Percentiles rank a stretch among this genome's conserved stretches.
Conservation (phyloP, 805 yeast genomes). For the Candida wancherniae region DNA sequence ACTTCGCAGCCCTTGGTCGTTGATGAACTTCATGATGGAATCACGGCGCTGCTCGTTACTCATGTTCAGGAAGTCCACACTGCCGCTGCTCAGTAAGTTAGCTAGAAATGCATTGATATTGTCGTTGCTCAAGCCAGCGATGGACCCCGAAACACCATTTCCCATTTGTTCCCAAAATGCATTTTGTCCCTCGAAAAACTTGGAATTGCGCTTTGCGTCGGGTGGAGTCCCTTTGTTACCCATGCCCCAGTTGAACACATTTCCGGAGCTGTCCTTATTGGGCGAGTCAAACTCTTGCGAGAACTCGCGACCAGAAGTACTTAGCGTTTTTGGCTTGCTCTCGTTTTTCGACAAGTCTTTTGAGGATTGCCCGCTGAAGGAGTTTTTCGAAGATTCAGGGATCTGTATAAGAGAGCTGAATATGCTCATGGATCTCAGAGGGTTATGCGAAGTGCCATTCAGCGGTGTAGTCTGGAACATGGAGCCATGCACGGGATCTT, state of each 20-base stretch:
- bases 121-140: slow-evolving; percentile 27
- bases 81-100: slow-evolving; percentile 30
- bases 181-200: slow-evolving; percentile 9
- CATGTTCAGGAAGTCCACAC: slow-evolving; percentile 36
- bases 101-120: slow-evolving; percentile 31
- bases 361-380: slow-evolving; percentile 23
- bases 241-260: slow-evolving; percentile 27
- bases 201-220: slow-evolving; percentile 9
- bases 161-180: slow-evolving; percentile 25
- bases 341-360: slow-evolving; percentile 5
- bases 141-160: slow-evolving; percentile 22
- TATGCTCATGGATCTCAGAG: slow-evolving; percentile 32
- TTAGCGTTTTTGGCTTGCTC: slow-evolving; percentile 1
- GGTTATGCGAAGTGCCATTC: slow-evolving; percentile 5
- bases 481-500: slow-evolving; percentile 2
- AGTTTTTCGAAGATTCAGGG: slow-evolving; percentile 32
- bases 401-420: slow-evolving; percentile 37
- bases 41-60: slow-evolving; percentile 38
- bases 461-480: slow-evolving; percentile 5
- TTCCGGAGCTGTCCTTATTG: slow-evolving; percentile 28
- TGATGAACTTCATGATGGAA: slow-evolving; percentile 34
- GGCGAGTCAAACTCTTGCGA: slow-evolving; percentile 24
- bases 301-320: slow-evolving; percentile 9
- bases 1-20: slow-evolving; percentile 25
- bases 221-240: slow-evolving; percentile 6